phyloP scores from a whole-genome alignment of 192 early-diverging fungal genomes.

The Entomortierella beljakovae region DNA sequence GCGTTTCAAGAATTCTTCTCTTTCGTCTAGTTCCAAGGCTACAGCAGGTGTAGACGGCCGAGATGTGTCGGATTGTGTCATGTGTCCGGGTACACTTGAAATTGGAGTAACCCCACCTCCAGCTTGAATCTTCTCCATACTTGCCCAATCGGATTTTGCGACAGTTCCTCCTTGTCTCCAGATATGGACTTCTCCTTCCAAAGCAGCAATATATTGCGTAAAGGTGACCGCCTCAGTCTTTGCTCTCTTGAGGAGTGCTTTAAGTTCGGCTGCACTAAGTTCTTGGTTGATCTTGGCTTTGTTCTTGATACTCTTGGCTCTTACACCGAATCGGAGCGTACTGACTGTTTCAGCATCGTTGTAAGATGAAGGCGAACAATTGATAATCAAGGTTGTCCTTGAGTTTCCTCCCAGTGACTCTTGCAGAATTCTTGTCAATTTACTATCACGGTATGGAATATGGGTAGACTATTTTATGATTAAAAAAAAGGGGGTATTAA shows the following conservation, averaged over 20 bases:
- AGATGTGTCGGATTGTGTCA: constrained; percentile 62
- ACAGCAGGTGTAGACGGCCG: constrained; percentile 83
- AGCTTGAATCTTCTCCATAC: constrained; percentile 63
- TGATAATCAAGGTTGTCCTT: constrained; percentile 98
- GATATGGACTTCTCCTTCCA: constrained; percentile 90
- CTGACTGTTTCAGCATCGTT: constrained; percentile 96
- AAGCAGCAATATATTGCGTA: constrained; percentile 82
- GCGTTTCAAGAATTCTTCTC: constrained; percentile 93
- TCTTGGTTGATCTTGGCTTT: constrained; percentile 99
- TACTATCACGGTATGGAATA: constrained; percentile 98
- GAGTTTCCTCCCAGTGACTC: constrained; percentile 99
- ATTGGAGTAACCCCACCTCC: constrained; percentile 57
- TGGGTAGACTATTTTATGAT: constrained; percentile 80
- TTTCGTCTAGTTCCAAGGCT: constrained; percentile 86
- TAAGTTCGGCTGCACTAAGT: constrained; percentile 94
- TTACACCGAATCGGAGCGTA: constrained; percentile 96
- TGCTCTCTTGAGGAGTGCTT: constrained; percentile 91
- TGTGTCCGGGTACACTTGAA: constrained; percentile 55
- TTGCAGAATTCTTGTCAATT: constrained; percentile 99
- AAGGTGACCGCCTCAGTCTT: constrained; percentile 84
- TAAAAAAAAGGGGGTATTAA: background rate
- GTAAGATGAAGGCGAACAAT: constrained; percentile 97
- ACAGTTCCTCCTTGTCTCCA: constrained; percentile 90
- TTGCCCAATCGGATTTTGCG: constrained; percentile 68
- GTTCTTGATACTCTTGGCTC: constrained; percentile 99